Percentiles rank a stretch among this genome's conserved stretches.
Conservation (phyloP, 1,284 basidiomycete species). For the Coniferiporia weirii region DNA sequence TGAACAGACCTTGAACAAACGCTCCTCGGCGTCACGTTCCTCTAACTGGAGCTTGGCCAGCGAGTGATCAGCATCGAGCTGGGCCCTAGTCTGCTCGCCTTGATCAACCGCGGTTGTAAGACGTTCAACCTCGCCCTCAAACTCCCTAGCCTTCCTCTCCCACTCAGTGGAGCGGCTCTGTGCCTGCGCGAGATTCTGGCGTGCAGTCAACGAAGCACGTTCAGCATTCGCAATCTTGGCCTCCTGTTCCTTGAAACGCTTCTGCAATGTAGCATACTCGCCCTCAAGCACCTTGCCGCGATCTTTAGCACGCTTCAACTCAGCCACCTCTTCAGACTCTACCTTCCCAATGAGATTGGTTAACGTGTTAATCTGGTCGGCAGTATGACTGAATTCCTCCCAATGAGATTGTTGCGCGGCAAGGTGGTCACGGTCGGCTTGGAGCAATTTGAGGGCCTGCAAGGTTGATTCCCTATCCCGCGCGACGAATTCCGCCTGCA, state of each 20-base stretch:
- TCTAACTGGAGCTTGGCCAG: constrained; percentile 64
- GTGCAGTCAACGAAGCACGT: constrained; percentile 48
- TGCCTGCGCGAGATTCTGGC: constrained; percentile 61
- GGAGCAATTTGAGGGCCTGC: constrained; percentile 46
- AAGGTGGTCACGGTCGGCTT: constrained; percentile 55
- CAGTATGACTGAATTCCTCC: constrained; percentile 61
- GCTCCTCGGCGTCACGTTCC: constrained; percentile 64
- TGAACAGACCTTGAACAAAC: constrained; percentile 51
- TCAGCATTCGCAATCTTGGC: constrained; percentile 54
- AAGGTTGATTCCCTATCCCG: constrained; percentile 57
- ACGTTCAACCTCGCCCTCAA: constrained; percentile 55
- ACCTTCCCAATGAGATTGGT: constrained; percentile 52
- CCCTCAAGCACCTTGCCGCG: constrained; percentile 59
- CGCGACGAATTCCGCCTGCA: constrained; percentile 46
- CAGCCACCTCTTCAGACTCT: constrained; percentile 67
- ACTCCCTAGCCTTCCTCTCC: constrained; percentile 71
- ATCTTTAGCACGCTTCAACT: constrained; percentile 61
- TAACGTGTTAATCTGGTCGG: constrained; percentile 65
- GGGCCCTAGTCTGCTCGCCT: constrained; percentile 54
- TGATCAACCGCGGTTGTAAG: constrained; percentile 58
- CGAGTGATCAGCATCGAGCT: constrained; percentile 65
- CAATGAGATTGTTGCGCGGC: constrained; percentile 59
- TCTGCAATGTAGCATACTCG: constrained; percentile 62
- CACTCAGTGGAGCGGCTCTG: constrained; percentile 73
- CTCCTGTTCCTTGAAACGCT: constrained; percentile 68